Evolutionary conservation across 768 basidiomycete species (phyloP), one percentile per base, ranked within the genome.

Genomic region (Tricholoma sp.): DNA sequence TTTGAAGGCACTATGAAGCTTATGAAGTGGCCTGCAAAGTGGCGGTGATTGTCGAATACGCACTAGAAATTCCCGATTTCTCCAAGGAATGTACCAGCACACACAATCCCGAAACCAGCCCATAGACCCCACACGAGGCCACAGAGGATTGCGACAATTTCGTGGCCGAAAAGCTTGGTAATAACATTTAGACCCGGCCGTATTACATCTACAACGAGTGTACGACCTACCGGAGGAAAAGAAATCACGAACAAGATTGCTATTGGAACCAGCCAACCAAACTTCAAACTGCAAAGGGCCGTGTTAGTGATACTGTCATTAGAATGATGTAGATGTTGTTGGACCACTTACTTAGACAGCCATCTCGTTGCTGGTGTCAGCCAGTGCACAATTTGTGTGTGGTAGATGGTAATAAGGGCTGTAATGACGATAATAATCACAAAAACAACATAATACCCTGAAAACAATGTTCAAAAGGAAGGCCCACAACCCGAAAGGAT

Each of bases 41-140:
- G 4, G 50, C n/a, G 11, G 12, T 6, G 14, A 55, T 5, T 6
- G 22, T 21, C 11, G n/a, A 9, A 4, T 21, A 63, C 88, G 64
- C 64, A 91, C 89, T 90, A 89, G 61, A 89, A 94, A 69, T 92
- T 93, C 50, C 89, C 93, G 14, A 93, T 73, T 76, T 95, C 93
- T 37, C 91, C 94, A 0, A 94, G 46, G 63, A 93, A 84, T 0
- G 92, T 94, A 0, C 91, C 90, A 6, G 85, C 89, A 2, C 82
- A 82, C 16, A 91, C 90, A 65, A 97, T 95, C 0, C 72, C 94
- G 63, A 96, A 96, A 2, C 94, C 94, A 21, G 79, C 66, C 79
- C 94, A 87, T 2, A 94, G 74, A 2, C 91, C 93, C 91, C 92
- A 97, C 2, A 96, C 90, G 32, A 96, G 70, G 16, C 94, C 94